Percentiles rank a stretch among this genome's conserved stretches.
phyloP scores from a whole-genome alignment of 2,329 filamentous ascomycete genomes.

The Ophiosphaerella korrae region DNA sequence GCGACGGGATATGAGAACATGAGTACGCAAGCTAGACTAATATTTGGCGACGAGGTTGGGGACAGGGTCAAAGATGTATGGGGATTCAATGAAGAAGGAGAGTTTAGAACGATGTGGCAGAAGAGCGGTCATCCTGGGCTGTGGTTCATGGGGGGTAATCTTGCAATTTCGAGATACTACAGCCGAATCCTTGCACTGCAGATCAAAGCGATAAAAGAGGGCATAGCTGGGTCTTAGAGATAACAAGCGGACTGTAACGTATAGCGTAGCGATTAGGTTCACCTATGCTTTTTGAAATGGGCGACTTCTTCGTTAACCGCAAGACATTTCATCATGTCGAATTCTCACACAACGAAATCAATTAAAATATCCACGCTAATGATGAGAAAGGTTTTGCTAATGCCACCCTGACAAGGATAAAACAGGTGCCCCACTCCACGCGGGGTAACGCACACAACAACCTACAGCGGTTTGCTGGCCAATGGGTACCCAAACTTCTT shows the following conservation, averaged over 20 bases:
- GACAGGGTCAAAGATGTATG: conserved; percentile 52
- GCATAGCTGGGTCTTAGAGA: conserved; percentile 7
- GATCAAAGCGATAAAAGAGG: conserved; percentile 50
- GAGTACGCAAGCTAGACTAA: conserved; percentile 43
- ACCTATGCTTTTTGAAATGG: not conserved
- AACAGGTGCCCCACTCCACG: not conserved
- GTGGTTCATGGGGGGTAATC: conserved; percentile 54
- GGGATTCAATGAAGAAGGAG: conserved; percentile 55
- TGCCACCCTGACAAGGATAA: not conserved
- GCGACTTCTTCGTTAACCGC: not conserved
- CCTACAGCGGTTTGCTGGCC: not conserved
- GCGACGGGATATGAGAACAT: conserved; percentile 56
- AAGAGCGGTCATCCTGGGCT: conserved; percentile 44
- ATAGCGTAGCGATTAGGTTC: not conserved
- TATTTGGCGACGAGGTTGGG: conserved; percentile 51
- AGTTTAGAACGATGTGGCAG: conserved; percentile 52
- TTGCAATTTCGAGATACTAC: conserved; percentile 54
- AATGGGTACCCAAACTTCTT: not conserved
- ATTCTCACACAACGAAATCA: too few species aligned
- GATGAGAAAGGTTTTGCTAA: too few species aligned
- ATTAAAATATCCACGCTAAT: too few species aligned
- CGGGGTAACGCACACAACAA: not conserved
- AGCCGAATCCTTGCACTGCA: conserved; percentile 54
- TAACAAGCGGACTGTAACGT: not conserved
- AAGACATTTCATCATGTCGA: not conserved